Conservation (phyloP, 768 basidiomycete genomes). For the Clitopilus hobsonii region DNA sequence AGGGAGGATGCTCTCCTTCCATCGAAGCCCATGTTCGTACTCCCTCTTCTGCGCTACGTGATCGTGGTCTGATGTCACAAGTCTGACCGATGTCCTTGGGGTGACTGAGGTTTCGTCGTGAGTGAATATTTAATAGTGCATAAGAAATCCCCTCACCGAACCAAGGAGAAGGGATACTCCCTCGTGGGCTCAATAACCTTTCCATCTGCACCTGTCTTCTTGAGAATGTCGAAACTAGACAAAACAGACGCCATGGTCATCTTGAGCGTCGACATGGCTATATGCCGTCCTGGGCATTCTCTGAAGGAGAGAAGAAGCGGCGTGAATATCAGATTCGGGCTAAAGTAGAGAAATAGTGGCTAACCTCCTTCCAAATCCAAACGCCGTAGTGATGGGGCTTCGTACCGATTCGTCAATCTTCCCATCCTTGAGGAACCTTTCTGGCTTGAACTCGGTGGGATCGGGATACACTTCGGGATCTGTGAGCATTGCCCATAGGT, state of each 20-base stretch:
- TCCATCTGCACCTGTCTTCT: conserved; percentile 12
- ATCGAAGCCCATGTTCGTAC: conserved; percentile 6
- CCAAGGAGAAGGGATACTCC: conserved; percentile 5
- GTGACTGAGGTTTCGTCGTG: conserved; percentile 4
- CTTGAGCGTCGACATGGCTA: conserved; percentile 26
- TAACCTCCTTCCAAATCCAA: conserved; percentile 29
- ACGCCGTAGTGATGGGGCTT: conserved; percentile 21
- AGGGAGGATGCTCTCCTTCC: not conserved
- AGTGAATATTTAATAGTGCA: conserved; percentile 13
- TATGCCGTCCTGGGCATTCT: conserved; percentile 27
- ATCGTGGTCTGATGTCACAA: conserved; percentile 23
- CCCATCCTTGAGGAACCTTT: conserved; percentile 28
- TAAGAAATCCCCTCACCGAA: conserved; percentile 2
- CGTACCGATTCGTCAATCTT: conserved; percentile 19
- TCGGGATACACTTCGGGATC: conserved; percentile 33
- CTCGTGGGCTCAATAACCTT: conserved; percentile 10
- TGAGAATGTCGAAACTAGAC: conserved; percentile 22
- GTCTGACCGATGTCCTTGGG: conserved; percentile 21
- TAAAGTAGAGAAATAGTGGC: not conserved
- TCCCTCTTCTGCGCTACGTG: conserved; percentile 14
- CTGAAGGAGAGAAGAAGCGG: conserved; percentile 1
- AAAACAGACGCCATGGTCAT: conserved; percentile 24
- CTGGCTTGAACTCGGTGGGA: conserved; percentile 35
- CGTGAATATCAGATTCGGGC: not conserved
- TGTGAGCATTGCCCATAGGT: conserved; percentile 35